These are phyloP conservation scores for Leucocoprinus leucothites DNA, from an alignment of 768 basidiomycete genomes.

Conservation along the genomic window DNA sequence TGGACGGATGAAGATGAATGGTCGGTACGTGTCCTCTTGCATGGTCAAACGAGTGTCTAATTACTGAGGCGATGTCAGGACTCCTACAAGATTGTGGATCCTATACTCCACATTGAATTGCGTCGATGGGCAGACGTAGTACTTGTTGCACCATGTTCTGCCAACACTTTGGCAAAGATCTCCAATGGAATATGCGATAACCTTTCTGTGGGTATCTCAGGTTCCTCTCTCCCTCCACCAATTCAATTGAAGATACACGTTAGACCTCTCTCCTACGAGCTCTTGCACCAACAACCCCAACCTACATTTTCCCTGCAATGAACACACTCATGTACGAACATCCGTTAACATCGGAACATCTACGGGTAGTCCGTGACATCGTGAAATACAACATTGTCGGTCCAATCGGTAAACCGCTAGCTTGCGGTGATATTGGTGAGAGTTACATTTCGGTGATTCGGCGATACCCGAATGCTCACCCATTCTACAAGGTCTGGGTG, in stretches of 20 bases:
- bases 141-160: slow-evolving; percentile 92
- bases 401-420: slow-evolving; percentile 83
- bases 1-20: slow-evolving; percentile 96
- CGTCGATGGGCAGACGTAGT: slow-evolving; percentile 94
- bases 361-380: slow-evolving; percentile 69
- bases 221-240: not conserved
- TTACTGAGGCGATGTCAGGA: not conserved
- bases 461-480: not conserved
- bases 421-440: slow-evolving; percentile 90
- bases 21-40: slow-evolving; percentile 52
- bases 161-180: slow-evolving; percentile 95
- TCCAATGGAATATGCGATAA: slow-evolving; percentile 89
- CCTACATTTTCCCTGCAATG: slow-evolving; percentile 96
- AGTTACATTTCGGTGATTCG: slow-evolving; percentile 3
- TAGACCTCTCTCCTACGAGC: slow-evolving; percentile 84
- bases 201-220: slow-evolving; percentile 59
- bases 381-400: slow-evolving; percentile 81
- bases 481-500: slow-evolving; percentile 65
- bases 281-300: slow-evolving; percentile 77
- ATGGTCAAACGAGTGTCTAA: not conserved
- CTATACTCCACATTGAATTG: slow-evolving; percentile 95
- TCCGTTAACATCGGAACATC: slow-evolving; percentile 83
- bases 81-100: slow-evolving; percentile 74
- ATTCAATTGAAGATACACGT: not conserved
- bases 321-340: slow-evolving; percentile 98